These are phyloP conservation scores for Fusarium beomiforme DNA, from an alignment of 2,329 filamentous ascomycete genomes.

Conservation along the genomic window DNA sequence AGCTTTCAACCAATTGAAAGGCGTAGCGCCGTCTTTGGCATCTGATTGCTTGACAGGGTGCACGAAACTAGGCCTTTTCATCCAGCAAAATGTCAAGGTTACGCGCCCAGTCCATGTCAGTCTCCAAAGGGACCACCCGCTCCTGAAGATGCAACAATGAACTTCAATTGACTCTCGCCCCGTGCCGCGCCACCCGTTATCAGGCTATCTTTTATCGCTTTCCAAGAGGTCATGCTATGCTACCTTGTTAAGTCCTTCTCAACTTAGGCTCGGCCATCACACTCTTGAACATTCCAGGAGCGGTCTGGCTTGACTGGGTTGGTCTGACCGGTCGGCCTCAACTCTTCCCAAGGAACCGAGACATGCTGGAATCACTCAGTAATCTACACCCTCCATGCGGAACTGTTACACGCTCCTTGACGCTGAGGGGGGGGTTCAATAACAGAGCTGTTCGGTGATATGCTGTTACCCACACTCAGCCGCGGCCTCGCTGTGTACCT, in stretches of 20 bases:
- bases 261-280: background rate
- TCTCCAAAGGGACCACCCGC: slow-evolving; percentile 24
- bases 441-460: slow-evolving; percentile 21
- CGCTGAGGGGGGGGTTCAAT: background rate
- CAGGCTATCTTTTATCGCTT: background rate
- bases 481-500: slow-evolving; percentile 29
- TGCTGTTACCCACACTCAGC: slow-evolving; percentile 30
- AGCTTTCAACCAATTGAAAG: slow-evolving; percentile 53
- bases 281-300: background rate
- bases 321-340: slow-evolving; percentile 14
- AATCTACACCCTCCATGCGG: slow-evolving; percentile 13
- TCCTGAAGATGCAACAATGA: slow-evolving; percentile 8
- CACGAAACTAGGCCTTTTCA: slow-evolving; percentile 52
- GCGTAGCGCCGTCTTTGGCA: slow-evolving; percentile 48
- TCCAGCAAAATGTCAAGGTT: slow-evolving; percentile 61
- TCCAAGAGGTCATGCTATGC: background rate
- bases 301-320: slow-evolving; percentile 11
- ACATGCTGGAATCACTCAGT: slow-evolving; percentile 8
- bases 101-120: slow-evolving; percentile 59
- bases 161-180: slow-evolving; percentile 43
- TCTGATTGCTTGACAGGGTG: slow-evolving; percentile 59
- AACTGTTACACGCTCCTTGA: slow-evolving; percentile 25
- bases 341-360: slow-evolving; percentile 6
- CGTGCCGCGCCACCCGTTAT: slow-evolving; percentile 49
- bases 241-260: background rate